These are phyloP conservation scores for Zanthoxylum bungeanum DNA, from an alignment of 345 rosid species.

Conservation along the genomic window DNA sequence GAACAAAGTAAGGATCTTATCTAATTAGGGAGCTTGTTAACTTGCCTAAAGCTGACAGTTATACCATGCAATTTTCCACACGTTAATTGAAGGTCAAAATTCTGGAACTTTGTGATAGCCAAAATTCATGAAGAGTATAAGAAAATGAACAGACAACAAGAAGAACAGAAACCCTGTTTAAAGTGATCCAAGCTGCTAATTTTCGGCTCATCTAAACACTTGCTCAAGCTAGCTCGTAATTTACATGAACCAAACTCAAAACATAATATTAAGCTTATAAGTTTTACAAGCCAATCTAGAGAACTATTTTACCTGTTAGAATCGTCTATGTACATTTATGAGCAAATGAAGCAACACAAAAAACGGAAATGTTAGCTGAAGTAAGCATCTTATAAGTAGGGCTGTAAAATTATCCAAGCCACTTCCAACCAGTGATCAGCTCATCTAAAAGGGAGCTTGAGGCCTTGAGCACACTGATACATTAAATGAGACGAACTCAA, in stretches of 20 bases:
- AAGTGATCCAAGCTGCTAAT: neutral
- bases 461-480: neutral
- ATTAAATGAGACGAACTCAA: neutral
- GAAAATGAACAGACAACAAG: neutral
- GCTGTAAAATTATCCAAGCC: neutral
- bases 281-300: neutral
- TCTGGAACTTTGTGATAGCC: neutral
- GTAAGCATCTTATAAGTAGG: neutral
- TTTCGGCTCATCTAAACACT: neutral
- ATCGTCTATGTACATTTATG: neutral
- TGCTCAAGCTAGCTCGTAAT: neutral
- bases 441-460: neutral
- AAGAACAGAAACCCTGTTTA: neutral
- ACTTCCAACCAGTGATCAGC: neutral
- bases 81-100: neutral
- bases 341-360: neutral
- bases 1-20: too few species aligned
- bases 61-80: neutral
- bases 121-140: neutral
- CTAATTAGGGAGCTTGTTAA: conserved; percentile 6
- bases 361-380: neutral
- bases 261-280: neutral
- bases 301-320: neutral
- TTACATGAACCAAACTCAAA: neutral
- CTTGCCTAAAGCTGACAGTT: neutral